A percentile compares a stretch with the other conserved stretches of the same genome.
Conservation (phyloP, 176 grass and related monocot species). For the Aegilops longissima region DNA sequence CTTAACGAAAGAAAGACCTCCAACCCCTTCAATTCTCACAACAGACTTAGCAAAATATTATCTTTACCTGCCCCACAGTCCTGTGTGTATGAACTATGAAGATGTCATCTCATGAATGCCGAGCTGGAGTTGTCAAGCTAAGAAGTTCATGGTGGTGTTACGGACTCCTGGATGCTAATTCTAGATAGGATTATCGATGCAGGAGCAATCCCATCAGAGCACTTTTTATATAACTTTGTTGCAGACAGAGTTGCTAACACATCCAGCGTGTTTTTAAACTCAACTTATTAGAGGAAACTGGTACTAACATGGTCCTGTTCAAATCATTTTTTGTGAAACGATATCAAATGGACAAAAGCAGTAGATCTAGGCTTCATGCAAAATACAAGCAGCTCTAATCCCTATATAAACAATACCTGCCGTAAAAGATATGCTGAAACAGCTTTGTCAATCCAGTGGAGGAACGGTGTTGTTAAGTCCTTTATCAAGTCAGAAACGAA, state of each 20-base stretch:
- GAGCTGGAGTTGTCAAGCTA: slow-evolving; percentile 19
- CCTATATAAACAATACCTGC: neutral
- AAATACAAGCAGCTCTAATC: slow-evolving; percentile 12
- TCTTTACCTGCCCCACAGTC: slow-evolving; percentile 19
- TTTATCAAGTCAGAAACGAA: slow-evolving; percentile 3
- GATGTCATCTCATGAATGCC: neutral
- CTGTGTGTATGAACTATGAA: neutral
- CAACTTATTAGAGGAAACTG: neutral
- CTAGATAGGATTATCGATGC: neutral
- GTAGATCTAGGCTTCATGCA: slow-evolving; percentile 4
- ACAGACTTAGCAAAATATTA: neutral
- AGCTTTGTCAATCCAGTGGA: slow-evolving; percentile 16
- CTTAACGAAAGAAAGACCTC: neutral
- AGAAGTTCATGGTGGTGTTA: neutral
- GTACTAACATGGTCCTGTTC: neutral
- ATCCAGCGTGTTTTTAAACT: neutral
- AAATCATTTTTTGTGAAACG: slow-evolving; percentile 9
- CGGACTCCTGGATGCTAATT: neutral
- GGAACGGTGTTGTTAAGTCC: neutral
- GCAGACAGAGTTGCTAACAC: slow-evolving; percentile 2
- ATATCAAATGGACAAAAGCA: neutral
- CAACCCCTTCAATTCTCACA: neutral
- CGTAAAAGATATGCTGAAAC: neutral
- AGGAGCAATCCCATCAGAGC: slow-evolving; percentile 8
- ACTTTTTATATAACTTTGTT: neutral